Percentiles rank a stretch among this genome's conserved stretches.
Evolutionary conservation across 2,329 filamentous ascomycete genomes (phyloP).

Genomic region (Phaeosphaeriaceae sp.): DNA sequence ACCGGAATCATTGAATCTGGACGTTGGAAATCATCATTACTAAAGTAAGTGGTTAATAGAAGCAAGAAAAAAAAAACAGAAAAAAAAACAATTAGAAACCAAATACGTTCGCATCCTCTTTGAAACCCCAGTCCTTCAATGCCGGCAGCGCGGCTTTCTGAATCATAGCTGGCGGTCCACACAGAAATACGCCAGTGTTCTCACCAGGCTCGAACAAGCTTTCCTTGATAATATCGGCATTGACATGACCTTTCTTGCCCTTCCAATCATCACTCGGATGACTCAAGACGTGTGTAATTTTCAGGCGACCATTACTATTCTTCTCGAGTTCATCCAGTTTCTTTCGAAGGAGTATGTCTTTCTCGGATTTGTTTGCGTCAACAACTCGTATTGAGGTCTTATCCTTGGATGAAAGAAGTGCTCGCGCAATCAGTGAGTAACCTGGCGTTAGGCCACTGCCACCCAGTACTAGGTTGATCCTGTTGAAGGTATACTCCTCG

Average conservation of each 20-base stretch:
- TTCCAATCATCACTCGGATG: conserved; percentile 55
- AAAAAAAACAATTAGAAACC: conserved; percentile 43
- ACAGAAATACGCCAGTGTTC: conserved; percentile 56
- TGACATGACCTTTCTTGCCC: conserved; percentile 56
- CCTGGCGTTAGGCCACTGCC: conserved; percentile 62
- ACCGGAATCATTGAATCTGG: too few relatives aligned
- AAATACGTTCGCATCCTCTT: conserved; percentile 56
- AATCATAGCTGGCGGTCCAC: conserved; percentile 61
- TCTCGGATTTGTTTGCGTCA: conserved; percentile 59
- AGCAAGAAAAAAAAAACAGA: not conserved
- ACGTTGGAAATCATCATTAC: too few relatives aligned
- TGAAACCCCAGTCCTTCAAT: conserved; percentile 56
- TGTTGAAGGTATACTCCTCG: conserved; percentile 52
- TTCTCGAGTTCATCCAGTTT: conserved; percentile 53
- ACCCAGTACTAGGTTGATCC: conserved; percentile 59
- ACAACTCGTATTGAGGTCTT: conserved; percentile 53
- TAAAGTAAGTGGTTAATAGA: not conserved
- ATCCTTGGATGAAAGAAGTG: conserved; percentile 47
- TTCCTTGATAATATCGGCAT: conserved; percentile 52
- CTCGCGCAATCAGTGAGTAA: conserved; percentile 58
- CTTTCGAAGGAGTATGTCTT: conserved; percentile 56
- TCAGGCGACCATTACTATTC: conserved; percentile 49
- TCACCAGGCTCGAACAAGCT: conserved; percentile 53
- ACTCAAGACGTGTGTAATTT: conserved; percentile 58
- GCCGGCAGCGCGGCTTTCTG: conserved; percentile 60